Evolutionary conservation across 140 eudicot species (phyloP).

Genomic region (Ambrosia hybrid): DNA sequence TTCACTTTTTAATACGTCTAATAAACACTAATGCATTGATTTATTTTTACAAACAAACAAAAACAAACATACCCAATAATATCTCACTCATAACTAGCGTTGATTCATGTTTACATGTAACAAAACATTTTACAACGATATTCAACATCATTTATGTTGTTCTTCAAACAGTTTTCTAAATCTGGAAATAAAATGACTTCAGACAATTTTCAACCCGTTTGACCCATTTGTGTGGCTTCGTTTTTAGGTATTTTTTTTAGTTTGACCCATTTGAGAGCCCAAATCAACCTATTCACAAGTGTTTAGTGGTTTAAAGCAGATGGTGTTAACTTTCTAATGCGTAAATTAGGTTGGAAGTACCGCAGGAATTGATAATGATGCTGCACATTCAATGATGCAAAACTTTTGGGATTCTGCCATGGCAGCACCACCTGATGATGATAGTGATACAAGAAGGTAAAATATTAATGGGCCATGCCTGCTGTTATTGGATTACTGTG

Average conservation of each 20-base stretch:
- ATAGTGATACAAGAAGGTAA: constrained; percentile 77
- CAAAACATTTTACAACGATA: too few species aligned
- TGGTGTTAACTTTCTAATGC: neutral
- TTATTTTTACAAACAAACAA: neutral
- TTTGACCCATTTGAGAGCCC: too few species aligned
- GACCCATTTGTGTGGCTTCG: too few species aligned
- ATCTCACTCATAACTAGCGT: too few species aligned
- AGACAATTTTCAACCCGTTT: too few species aligned
- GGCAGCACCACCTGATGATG: constrained; percentile 80
- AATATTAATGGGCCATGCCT: constrained; percentile 16
- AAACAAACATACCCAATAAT: too few species aligned
- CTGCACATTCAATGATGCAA: constrained; percentile 87
- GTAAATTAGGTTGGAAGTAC: constrained; percentile 71
- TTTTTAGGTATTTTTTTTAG: too few species aligned
- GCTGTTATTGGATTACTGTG: neutral
- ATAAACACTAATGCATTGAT: neutral
- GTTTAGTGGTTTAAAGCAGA: constrained; percentile 1
- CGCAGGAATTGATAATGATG: constrained; percentile 70
- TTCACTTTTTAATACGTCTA: neutral
- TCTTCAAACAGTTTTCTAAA: too few species aligned
- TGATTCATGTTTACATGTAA: too few species aligned
- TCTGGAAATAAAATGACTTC: too few species aligned
- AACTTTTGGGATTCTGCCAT: constrained; percentile 97
- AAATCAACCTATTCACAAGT: neutral
- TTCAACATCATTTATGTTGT: too few species aligned